Evolutionary conservation across 2,329 filamentous ascomycete species (phyloP).

Genomic region (Microsporum audouinii): DNA sequence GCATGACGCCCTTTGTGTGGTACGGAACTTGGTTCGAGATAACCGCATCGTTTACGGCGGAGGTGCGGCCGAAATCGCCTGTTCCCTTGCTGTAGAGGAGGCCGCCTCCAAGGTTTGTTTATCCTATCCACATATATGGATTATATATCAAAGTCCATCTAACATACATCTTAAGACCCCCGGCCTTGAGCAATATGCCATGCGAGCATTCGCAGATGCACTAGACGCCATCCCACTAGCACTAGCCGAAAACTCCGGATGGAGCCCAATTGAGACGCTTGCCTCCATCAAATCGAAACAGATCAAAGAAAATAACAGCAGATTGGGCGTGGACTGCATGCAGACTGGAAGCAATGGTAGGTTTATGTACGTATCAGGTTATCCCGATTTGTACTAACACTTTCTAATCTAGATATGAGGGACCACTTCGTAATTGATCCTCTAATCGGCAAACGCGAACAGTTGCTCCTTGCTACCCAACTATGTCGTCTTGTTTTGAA

Average conservation of each 20-base stretch:
- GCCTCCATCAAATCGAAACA: constrained; percentile 94
- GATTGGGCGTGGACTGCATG: constrained; percentile 96
- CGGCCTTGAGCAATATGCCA: constrained; percentile 96
- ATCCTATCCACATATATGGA: background rate
- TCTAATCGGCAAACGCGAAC: constrained; percentile 94
- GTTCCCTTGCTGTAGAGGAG: constrained; percentile 90
- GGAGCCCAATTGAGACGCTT: constrained; percentile 90
- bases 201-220: constrained; percentile 94
- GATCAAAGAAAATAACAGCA: constrained; percentile 69
- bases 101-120: constrained; percentile 63
- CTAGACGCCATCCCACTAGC: constrained; percentile 91
- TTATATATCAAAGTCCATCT: background rate
- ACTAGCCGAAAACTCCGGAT: constrained; percentile 89
- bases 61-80: constrained; percentile 92
- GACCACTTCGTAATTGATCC: constrained; percentile 97
- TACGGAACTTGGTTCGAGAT: constrained; percentile 88
- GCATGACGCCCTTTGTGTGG: constrained; percentile 94
- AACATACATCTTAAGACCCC: constrained; percentile 50
- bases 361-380: constrained; percentile 17
- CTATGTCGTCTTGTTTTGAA: constrained; percentile 97
- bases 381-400: constrained; percentile 3
- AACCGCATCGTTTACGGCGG: constrained; percentile 97
- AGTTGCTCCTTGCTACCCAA: constrained; percentile 91
- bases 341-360: constrained; percentile 73
- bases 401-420: constrained; percentile 63